Evolutionary conservation across 2,329 filamentous ascomycete species (phyloP).

Genomic region (Aspergillus ruber): DNA sequence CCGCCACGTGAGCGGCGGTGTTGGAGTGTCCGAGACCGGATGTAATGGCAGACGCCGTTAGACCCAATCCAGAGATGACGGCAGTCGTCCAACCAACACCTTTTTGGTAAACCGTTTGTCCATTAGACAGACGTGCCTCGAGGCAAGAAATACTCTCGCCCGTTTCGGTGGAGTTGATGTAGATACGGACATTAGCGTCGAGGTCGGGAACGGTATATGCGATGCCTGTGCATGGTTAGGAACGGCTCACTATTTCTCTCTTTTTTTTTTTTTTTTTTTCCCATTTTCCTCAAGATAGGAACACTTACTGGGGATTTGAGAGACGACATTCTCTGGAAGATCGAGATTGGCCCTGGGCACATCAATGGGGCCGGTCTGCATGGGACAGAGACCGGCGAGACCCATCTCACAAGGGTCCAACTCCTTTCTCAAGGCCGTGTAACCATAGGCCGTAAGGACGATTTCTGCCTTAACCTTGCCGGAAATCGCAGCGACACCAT

Average conservation of each 20-base stretch:
- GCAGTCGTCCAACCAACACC: slow-evolving; percentile 87
- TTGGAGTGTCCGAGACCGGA: slow-evolving; percentile 89
- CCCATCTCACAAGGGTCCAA: slow-evolving; percentile 69
- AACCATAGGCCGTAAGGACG: slow-evolving; percentile 75
- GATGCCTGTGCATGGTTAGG: slow-evolving; percentile 49
- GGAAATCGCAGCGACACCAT: slow-evolving; percentile 73
- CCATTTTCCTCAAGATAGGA: background rate
- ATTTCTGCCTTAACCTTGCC: slow-evolving; percentile 9
- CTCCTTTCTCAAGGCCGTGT: slow-evolving; percentile 58
- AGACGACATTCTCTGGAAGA: slow-evolving; percentile 52
- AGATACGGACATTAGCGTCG: slow-evolving; percentile 75
- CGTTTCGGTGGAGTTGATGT: slow-evolving; percentile 65
- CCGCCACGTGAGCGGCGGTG: slow-evolving; percentile 87
- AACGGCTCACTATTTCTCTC: slow-evolving; percentile 1
- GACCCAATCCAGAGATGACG: slow-evolving; percentile 74
- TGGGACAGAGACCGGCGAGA: slow-evolving; percentile 76
- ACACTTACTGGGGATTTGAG: slow-evolving; percentile 59
- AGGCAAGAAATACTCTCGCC: slow-evolving; percentile 71
- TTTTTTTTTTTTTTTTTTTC: background rate
- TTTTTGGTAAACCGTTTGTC: slow-evolving; percentile 81
- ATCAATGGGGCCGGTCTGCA: slow-evolving; percentile 76
- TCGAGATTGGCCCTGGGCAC: slow-evolving; percentile 62
- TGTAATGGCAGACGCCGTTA: slow-evolving; percentile 78
- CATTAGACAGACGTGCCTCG: slow-evolving; percentile 81
- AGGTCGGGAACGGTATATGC: slow-evolving; percentile 87